Evolutionary conservation across 192 early-diverging fungal species (phyloP), one percentile per base, ranked within the genome.

Genomic region (Bifiguratus adelaidae): DNA sequence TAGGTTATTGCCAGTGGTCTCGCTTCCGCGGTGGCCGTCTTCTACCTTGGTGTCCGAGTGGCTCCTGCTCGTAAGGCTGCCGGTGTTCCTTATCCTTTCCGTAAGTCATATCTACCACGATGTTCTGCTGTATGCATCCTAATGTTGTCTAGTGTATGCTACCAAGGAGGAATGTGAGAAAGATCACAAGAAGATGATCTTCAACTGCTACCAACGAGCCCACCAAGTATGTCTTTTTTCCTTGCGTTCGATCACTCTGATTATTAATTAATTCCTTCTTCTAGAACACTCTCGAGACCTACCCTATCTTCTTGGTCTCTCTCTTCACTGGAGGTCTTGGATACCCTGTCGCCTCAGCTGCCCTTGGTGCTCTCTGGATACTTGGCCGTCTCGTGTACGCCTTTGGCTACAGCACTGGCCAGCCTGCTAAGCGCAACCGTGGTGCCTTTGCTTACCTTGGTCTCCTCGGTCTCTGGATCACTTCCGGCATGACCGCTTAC

Each of bases 121-220:
- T 33, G 32, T n/a, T 8, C 8, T 9, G 8, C 32, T 33, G n/a
- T 33, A 8, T 24, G n/a, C 30, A 8, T 7, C 18, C 3, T 18
- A 12, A 16, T 16, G 50, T 21, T 23, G 29, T 18, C 3, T 50
- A 70, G 70, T 69, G 41, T 82, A 86, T 41, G 81, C 68, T 34
- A 67, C 70, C 6, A 63, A 56, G n/a, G 37, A 41, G n/a, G 83
- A 80, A 41, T 73, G 73, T 25, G 67, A 78, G 34, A 63, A 74
- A 55, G 74, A 81, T 55, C 55, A 57, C 29, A 76, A 73, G 51
- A 84, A 84, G 58, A 50, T 68, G 50, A 36, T 77, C 22, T 86
- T 85, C 68, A 88, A 88, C 74, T 88, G 85, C 56, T 55, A 66
- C 51, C 76, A 78, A 50, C 70, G 76, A 34, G 67, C 61, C 24